phyloP scores from a whole-genome alignment of 139 green algal species.

The Coccomyxa sp. region DNA sequence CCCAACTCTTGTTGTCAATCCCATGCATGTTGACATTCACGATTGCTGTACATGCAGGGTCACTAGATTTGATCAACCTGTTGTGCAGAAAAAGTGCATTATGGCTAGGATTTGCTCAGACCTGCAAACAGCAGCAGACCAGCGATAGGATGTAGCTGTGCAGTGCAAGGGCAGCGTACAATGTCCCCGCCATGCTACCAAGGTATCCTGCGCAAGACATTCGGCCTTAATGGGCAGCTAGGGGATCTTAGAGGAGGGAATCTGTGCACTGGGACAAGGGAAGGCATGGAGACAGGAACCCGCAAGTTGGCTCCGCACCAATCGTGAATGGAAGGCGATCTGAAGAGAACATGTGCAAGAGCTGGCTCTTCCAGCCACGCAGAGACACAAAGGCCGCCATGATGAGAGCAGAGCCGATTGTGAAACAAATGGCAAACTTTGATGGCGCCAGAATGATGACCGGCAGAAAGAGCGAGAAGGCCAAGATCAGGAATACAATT shows the following conservation, averaged over 20 bases:
- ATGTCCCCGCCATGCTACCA: constrained; percentile 68
- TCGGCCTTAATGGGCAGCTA: not conserved
- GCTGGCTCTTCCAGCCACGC: constrained; percentile 73
- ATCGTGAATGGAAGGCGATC: constrained; percentile 75
- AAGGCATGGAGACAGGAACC: not conserved
- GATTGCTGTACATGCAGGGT: not conserved
- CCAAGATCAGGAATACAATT: constrained; percentile 73
- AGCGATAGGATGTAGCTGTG: constrained; percentile 88
- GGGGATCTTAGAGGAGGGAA: not conserved
- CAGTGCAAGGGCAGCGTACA: constrained; percentile 81
- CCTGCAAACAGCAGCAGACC: constrained; percentile 68
- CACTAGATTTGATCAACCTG: not conserved
- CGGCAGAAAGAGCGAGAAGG: constrained; percentile 88
- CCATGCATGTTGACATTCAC: not conserved
- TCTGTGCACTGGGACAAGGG: not conserved
- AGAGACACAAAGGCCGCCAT: constrained; percentile 77
- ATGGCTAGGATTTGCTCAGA: constrained; percentile 1
- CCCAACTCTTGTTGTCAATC: not conserved
- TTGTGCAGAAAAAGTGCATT: not conserved
- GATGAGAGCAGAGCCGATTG: constrained; percentile 53
- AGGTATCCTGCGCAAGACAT: constrained; percentile 70
- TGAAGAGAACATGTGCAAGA: constrained; percentile 75
- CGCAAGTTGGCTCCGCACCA: not conserved
- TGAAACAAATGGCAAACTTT: constrained; percentile 79
- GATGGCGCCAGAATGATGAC: constrained; percentile 85